A percentile compares a stretch with the other conserved stretches of the same genome.
phyloP scores from a whole-genome alignment of 78 protist genomes.

The Corallochytrium limacisporum region DNA sequence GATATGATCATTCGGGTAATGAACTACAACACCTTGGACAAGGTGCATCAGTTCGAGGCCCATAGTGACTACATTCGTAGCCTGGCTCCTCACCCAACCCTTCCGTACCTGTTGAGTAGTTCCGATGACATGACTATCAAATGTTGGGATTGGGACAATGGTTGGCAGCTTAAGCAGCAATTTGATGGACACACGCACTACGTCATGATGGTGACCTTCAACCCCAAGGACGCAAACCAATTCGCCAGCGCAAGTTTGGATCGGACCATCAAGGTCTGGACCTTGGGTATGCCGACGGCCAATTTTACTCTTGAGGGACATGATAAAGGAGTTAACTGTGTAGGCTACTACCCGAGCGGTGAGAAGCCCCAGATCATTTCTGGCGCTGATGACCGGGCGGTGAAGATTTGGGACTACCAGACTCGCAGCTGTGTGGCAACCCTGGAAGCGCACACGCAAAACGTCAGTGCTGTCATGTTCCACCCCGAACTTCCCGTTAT shows the following conservation, averaged over 20 bases:
- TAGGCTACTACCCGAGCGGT: conserved; percentile 78
- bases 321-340: conserved; percentile 90
- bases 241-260: conserved; percentile 98
- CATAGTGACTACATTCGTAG: conserved; percentile 91
- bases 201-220: conserved; percentile 88
- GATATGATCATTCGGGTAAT: conserved; percentile 77
- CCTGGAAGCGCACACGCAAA: conserved; percentile 80
- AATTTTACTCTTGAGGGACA: conserved; percentile 97
- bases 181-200: conserved; percentile 96
- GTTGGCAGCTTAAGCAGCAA: not conserved
- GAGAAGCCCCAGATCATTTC: conserved; percentile 93
- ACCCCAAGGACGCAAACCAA: conserved; percentile 93
- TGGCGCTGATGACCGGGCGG: conserved; percentile 89
- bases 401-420: conserved; percentile 94
- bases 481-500: conserved; percentile 96
- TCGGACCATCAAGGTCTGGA: conserved; percentile 84
- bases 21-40: conserved; percentile 93
- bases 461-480: conserved; percentile 70
- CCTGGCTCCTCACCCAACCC: conserved; percentile 90
- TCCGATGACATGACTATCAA: conserved; percentile 93
- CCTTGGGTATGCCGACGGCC: conserved; percentile 52
- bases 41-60: conserved; percentile 76
- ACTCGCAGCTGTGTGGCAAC: conserved; percentile 84
- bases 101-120: conserved; percentile 73
- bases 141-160: conserved; percentile 93